A percentile compares a stretch with the other conserved stretches of the same genome.
Conservation (phyloP, 1,284 basidiomycete genomes). For the Heterobasidion parviporum region DNA sequence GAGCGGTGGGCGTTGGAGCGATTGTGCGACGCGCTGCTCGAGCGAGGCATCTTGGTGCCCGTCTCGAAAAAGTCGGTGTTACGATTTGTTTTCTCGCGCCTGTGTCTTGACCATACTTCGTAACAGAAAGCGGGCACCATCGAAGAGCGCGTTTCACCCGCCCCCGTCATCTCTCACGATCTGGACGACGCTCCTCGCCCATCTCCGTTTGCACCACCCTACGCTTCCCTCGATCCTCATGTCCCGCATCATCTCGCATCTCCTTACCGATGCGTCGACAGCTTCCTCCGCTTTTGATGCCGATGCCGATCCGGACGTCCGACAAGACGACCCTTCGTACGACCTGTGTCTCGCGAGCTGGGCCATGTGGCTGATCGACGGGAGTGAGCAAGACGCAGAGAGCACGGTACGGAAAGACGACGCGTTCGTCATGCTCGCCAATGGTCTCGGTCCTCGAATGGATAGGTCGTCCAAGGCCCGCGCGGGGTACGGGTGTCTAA, state of each 20-base stretch:
- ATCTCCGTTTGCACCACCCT: slow-evolving; percentile 50
- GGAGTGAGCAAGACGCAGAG: slow-evolving; percentile 21
- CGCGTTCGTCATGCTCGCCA: slow-evolving; percentile 36
- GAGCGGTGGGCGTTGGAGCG: slow-evolving; percentile 61
- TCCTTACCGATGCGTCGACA: slow-evolving; percentile 22
- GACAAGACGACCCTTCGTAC: slow-evolving; percentile 29
- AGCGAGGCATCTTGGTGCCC: slow-evolving; percentile 67
- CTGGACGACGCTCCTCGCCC: slow-evolving; percentile 66
- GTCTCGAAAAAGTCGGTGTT: slow-evolving; percentile 64
- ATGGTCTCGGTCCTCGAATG: slow-evolving; percentile 34
- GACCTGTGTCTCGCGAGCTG: slow-evolving; percentile 57
- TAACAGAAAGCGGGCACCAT: slow-evolving; percentile 52
- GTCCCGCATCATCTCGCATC: slow-evolving; percentile 35
- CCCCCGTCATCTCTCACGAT: slow-evolving; percentile 46
- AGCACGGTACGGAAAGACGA: slow-evolving; percentile 33
- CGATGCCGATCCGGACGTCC: slow-evolving; percentile 8
- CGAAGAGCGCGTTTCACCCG: slow-evolving; percentile 38
- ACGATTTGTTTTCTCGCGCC: neutral
- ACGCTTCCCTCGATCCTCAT: slow-evolving; percentile 46
- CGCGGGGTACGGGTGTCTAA: slow-evolving; percentile 24
- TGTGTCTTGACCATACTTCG: neutral
- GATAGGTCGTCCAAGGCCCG: slow-evolving; percentile 15
- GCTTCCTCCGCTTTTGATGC: slow-evolving; percentile 4
- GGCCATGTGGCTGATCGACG: slow-evolving; percentile 50
- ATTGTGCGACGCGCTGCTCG: slow-evolving; percentile 56